Conservation (phyloP, 225 moss, liverwort and hornwort genomes). For the Polytrichum commune region DNA sequence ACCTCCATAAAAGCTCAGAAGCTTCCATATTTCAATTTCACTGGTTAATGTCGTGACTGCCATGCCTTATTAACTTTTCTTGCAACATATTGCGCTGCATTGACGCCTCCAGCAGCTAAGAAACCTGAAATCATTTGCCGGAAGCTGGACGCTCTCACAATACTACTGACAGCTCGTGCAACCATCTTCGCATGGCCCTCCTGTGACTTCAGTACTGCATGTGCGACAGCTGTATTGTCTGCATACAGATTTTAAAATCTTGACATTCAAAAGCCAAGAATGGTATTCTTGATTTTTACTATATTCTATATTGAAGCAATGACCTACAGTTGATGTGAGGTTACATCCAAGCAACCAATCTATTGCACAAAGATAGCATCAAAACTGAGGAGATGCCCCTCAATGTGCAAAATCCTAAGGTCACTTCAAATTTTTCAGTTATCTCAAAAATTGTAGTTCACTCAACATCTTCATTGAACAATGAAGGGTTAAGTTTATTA, state of each 20-base stretch:
- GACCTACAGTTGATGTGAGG: too few species aligned
- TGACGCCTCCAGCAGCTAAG: slow-evolving; percentile 84
- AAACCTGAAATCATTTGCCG: slow-evolving; percentile 86
- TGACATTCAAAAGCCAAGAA: too few species aligned
- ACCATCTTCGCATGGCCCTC: slow-evolving; percentile 72
- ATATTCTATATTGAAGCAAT: too few species aligned
- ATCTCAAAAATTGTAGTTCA: background rate
- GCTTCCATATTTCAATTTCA: too few species aligned
- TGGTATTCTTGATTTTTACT: too few species aligned
- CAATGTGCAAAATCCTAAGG: background rate
- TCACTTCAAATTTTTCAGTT: too few species aligned
- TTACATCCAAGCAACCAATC: background rate
- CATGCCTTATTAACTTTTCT: slow-evolving; percentile 82
- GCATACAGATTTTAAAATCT: slow-evolving; percentile 7
- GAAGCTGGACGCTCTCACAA: slow-evolving; percentile 78
- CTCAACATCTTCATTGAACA: background rate
- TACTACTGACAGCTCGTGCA: slow-evolving; percentile 55
- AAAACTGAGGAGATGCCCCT: background rate
- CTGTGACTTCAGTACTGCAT: slow-evolving; percentile 54
- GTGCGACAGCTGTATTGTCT: slow-evolving; percentile 52
- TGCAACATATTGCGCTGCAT: slow-evolving; percentile 70
- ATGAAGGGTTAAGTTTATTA: background rate
- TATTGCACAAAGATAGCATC: background rate
- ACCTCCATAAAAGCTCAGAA: too few species aligned
- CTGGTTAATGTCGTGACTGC: slow-evolving; percentile 48